A percentile compares a stretch with the other conserved stretches of the same genome.
Conservation (phyloP, 164 flowering plant genomes). For the Stephania cephalantha region DNA sequence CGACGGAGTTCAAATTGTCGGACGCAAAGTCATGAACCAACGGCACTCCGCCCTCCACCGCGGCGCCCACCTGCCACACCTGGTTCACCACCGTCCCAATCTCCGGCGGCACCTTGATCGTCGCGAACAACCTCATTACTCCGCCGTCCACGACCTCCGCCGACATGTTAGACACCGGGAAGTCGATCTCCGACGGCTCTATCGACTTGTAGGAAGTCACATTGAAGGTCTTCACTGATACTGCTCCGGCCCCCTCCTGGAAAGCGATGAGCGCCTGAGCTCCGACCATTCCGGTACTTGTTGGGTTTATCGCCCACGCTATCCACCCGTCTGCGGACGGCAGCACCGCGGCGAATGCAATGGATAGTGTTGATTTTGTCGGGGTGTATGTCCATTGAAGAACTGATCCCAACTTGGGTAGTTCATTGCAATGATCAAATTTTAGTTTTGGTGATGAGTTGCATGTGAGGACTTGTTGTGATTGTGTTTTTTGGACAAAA, state of each 20-base stretch:
- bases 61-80: constrained; percentile 79
- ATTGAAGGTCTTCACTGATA: constrained; percentile 34
- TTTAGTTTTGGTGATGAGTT: too few relatives aligned
- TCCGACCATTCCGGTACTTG: constrained; percentile 37
- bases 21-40: constrained; percentile 30
- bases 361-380: constrained; percentile 24
- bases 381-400: constrained; percentile 46
- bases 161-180: constrained; percentile 21
- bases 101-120: constrained; percentile 26
- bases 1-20: constrained; percentile 44
- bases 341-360: constrained; percentile 44
- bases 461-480: constrained; percentile 33
- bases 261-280: constrained; percentile 43
- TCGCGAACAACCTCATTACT: constrained; percentile 40
- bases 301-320: constrained; percentile 61
- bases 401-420: constrained; percentile 35
- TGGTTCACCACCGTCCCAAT: constrained; percentile 39
- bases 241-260: constrained; percentile 16
- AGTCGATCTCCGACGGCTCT: constrained; percentile 19
- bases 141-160: constrained; percentile 29
- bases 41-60: constrained; percentile 33
- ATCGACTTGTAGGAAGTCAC: constrained; percentile 24
- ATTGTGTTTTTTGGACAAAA: constrained; percentile 12
- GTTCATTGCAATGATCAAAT: constrained; percentile 34
- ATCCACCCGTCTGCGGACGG: constrained; percentile 40